Evolutionary conservation across 441 rosid genomes (phyloP).

Genomic region (Adansonia rubrostipa): DNA sequence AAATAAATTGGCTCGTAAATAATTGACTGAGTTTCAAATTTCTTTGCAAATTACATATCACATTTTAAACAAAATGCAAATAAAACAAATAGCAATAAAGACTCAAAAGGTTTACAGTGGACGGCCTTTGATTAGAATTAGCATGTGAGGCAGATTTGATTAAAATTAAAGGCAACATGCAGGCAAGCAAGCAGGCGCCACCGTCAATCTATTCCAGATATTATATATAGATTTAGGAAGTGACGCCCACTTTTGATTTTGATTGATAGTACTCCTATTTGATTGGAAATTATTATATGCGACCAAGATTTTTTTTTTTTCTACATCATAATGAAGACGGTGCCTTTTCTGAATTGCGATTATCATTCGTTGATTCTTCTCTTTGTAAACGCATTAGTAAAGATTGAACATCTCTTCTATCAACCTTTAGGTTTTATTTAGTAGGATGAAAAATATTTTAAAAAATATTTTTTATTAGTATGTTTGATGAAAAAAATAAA

Average conservation of each 20-base stretch:
- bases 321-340: not conserved
- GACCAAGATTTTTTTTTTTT: not conserved
- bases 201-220: not conserved
- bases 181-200: not conserved
- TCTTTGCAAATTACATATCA: not conserved
- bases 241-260: conserved; percentile 1
- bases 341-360: too few relatives aligned
- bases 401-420: not conserved
- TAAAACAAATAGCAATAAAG: not conserved
- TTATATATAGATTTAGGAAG: not conserved
- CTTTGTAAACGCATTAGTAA: too few relatives aligned
- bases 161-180: not conserved
- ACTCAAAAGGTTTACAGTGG: not conserved
- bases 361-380: too few relatives aligned
- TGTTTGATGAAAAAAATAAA: too few relatives aligned
- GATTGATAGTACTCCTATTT: not conserved
- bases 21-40: not conserved
- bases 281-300: not conserved
- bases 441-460: too few relatives aligned
- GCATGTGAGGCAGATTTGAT: not conserved
- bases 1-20: too few relatives aligned
- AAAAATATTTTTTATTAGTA: too few relatives aligned
- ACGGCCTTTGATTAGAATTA: not conserved
- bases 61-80: not conserved
- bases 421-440: not conserved